A percentile compares a stretch with the other conserved stretches of the same genome.
Conservation (phyloP, 2,329 filamentous ascomycete species). For the Penicillium sp. region DNA sequence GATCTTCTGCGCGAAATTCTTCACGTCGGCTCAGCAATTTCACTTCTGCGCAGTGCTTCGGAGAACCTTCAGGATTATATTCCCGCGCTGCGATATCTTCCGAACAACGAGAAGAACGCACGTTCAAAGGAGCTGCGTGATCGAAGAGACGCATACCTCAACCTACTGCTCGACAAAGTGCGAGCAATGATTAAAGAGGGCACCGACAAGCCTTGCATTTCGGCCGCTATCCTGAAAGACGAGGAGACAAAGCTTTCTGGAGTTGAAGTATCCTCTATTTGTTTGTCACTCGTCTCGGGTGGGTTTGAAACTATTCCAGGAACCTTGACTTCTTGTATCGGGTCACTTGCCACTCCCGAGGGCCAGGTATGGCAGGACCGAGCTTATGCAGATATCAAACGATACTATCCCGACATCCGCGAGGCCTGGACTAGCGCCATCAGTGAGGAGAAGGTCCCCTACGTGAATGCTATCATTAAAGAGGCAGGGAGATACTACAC, state of each 20-base stretch:
- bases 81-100: conserved; percentile 64
- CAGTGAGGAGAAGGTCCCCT: conserved; percentile 71
- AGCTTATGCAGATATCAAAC: conserved; percentile 68
- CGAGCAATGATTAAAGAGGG: conserved; percentile 61
- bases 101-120: conserved; percentile 59
- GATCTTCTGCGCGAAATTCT: conserved; percentile 71
- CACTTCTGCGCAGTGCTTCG: conserved; percentile 70
- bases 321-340: conserved; percentile 74
- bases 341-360: conserved; percentile 64
- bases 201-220: conserved; percentile 67
- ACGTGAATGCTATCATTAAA: conserved; percentile 74
- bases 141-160: conserved; percentile 67
- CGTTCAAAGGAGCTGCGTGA: conserved; percentile 65
- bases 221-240: conserved; percentile 68
- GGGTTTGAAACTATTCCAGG: conserved; percentile 77
- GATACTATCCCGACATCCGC: conserved; percentile 64
- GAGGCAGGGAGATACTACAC: conserved; percentile 76
- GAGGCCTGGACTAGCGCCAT: conserved; percentile 71
- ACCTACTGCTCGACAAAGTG: conserved; percentile 57
- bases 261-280: conserved; percentile 74
- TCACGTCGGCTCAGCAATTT: conserved; percentile 71
- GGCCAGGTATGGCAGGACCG: conserved; percentile 70
- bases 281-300: conserved; percentile 74
- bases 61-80: conserved; percentile 81
- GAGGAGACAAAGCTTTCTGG: conserved; percentile 67